Conservation (phyloP, 202 grass and related monocot genomes). For the Dendrocalamus latiflorus region DNA sequence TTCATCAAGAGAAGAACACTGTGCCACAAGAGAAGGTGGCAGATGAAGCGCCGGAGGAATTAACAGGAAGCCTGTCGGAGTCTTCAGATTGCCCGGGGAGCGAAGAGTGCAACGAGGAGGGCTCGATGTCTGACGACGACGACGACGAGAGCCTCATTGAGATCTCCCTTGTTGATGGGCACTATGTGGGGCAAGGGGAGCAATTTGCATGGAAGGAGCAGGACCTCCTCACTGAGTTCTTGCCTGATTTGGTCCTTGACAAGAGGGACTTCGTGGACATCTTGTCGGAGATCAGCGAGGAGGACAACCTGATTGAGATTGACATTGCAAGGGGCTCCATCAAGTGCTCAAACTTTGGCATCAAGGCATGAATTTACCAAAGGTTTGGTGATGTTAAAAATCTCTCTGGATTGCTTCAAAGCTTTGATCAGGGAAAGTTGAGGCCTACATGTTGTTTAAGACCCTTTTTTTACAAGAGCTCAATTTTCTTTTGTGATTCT, state of each 20-base stretch:
- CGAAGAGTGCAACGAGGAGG: slow-evolving; percentile 24
- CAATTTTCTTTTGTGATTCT: slow-evolving; percentile 1
- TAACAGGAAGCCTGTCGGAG: background rate
- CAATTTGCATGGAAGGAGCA: slow-evolving; percentile 30
- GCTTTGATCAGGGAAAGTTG: slow-evolving; percentile 20
- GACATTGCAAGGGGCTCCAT: slow-evolving; percentile 90
- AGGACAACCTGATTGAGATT: slow-evolving; percentile 96
- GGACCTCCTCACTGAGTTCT: slow-evolving; percentile 35
- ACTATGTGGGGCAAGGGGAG: slow-evolving; percentile 40
- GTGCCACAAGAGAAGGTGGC: slow-evolving; percentile 18
- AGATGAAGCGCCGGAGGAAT: background rate
- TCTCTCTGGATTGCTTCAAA: slow-evolving; percentile 19
- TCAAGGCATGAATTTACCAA: slow-evolving; percentile 54
- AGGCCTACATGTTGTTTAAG: background rate
- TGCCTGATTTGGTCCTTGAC: slow-evolving; percentile 55
- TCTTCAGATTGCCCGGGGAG: slow-evolving; percentile 19
- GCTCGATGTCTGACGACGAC: background rate
- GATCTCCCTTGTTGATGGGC: slow-evolving; percentile 67
- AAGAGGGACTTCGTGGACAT: slow-evolving; percentile 67
- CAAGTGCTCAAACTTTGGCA: slow-evolving; percentile 56
- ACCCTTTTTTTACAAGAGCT: background rate
- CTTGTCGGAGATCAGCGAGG: slow-evolving; percentile 71
- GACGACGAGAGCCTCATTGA: slow-evolving; percentile 90
- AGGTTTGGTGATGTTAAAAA: slow-evolving; percentile 43
- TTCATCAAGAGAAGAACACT: slow-evolving; percentile 24